A percentile compares a stretch with the other conserved stretches of the same genome.
phyloP scores from a whole-genome alignment of 495 filamentous ascomycete genomes.

The Trichoderma orchidacearum region DNA sequence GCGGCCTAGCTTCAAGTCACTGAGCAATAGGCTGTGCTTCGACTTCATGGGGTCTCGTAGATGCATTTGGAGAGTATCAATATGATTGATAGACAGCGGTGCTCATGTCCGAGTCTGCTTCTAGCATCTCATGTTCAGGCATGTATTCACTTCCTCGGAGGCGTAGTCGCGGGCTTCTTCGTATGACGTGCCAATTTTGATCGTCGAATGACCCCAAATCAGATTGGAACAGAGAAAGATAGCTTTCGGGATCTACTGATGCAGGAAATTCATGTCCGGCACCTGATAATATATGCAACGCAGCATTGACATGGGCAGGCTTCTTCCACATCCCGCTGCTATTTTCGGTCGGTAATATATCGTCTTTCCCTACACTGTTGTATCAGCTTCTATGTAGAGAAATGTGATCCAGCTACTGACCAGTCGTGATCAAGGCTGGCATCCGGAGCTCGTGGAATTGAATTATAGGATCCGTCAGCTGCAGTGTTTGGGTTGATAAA shows the following conservation, averaged over 20 bases:
- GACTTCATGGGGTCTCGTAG: neutral
- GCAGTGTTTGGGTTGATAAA: conserved; percentile 8
- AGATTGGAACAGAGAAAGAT: neutral
- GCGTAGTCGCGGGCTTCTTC: neutral
- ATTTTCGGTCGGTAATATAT: conserved; percentile 13
- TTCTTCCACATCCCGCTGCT: conserved; percentile 5
- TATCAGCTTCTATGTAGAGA: neutral
- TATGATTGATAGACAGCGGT: neutral
- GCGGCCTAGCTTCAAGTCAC: neutral
- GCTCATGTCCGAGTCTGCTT: neutral
- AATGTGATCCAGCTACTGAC: conserved; percentile 4
- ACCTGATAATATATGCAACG: conserved; percentile 11
- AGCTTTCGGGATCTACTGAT: conserved; percentile 5
- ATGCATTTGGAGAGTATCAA: neutral
- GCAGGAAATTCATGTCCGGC: conserved; percentile 14
- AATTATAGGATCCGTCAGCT: conserved; percentile 11
- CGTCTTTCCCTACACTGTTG: conserved; percentile 5
- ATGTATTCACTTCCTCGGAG: neutral
- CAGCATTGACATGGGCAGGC: conserved; percentile 4
- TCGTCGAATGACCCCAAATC: neutral
- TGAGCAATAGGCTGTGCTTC: neutral
- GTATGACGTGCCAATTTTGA: neutral
- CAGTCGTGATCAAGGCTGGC: conserved; percentile 19
- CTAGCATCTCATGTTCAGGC: neutral
- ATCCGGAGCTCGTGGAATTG: conserved; percentile 14